phyloP scores from a whole-genome alignment of 768 basidiomycete genomes.

The Leccinum disarticulatum region DNA sequence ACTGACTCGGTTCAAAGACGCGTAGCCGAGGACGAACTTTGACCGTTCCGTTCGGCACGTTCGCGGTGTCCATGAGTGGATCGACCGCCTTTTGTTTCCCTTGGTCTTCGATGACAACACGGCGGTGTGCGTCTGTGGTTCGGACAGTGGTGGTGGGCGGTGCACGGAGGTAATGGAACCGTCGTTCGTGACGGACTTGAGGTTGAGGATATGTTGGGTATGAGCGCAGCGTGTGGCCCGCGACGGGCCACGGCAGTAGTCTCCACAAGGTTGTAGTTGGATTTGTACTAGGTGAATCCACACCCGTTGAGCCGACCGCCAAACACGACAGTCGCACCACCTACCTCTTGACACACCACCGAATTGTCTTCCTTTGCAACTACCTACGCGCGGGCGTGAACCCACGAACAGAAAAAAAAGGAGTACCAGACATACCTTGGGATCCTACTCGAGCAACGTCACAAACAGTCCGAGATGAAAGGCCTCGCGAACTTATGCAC shows the following conservation, averaged over 20 bases:
- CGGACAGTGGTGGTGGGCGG: constrained; percentile 7
- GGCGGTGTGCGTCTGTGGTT: not conserved
- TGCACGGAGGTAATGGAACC: constrained; percentile 5
- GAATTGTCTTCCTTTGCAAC: constrained; percentile 71
- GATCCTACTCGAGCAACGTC: constrained; percentile 77
- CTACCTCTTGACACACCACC: constrained; percentile 70
- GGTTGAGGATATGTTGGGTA: constrained; percentile 50
- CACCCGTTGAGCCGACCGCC: constrained; percentile 2
- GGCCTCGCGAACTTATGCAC: constrained; percentile 69
- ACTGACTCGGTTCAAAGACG: not conserved
- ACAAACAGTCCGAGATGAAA: constrained; percentile 46
- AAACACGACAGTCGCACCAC: constrained; percentile 21
- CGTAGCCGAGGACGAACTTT: constrained; percentile 12
- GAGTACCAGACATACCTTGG: constrained; percentile 34
- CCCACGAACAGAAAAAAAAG: too few species aligned
- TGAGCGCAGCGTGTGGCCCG: constrained; percentile 62
- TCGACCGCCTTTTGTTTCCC: constrained; percentile 32
- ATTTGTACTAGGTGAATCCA: constrained; percentile 48
- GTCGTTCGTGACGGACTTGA: constrained; percentile 29
- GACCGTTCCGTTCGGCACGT: constrained; percentile 11
- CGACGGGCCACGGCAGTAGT: constrained; percentile 42
- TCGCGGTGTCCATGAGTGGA: constrained; percentile 8
- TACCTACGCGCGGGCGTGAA: constrained; percentile 25
- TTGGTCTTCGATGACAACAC: constrained; percentile 29
- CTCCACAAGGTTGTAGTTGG: constrained; percentile 59